Evolutionary conservation across 805 yeast genomes (phyloP).

Genomic region (Wickerhamomyces silvicola): DNA sequence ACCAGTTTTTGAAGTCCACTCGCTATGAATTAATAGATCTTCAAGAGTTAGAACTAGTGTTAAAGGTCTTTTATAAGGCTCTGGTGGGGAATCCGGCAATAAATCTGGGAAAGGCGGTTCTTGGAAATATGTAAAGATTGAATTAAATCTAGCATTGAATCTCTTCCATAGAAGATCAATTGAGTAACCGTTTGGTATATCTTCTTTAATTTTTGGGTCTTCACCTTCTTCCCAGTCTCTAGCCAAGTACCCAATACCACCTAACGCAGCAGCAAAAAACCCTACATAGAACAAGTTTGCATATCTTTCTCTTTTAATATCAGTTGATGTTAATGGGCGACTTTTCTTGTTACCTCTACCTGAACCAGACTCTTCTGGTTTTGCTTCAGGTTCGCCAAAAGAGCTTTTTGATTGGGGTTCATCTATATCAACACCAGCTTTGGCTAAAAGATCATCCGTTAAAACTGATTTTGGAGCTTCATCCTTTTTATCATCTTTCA

Average conservation of each 20-base stretch:
- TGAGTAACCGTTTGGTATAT: conserved; percentile 60
- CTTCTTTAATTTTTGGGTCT: conserved; percentile 49
- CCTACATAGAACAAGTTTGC: conserved; percentile 69
- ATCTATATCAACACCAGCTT: conserved; percentile 74
- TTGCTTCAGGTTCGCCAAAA: conserved; percentile 8
- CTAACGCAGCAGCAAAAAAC: conserved; percentile 37
- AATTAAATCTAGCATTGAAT: conserved; percentile 61
- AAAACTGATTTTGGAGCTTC: conserved; percentile 45
- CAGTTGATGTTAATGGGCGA: conserved; percentile 64
- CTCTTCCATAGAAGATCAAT: conserved; percentile 63
- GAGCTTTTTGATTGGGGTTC: conserved; percentile 19
- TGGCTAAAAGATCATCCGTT: conserved; percentile 73
- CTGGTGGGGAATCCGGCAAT: conserved; percentile 87
- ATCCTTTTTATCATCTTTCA: conserved; percentile 17
- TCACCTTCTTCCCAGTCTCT: conserved; percentile 84
- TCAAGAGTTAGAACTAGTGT: conserved; percentile 87
- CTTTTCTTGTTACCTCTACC: conserved; percentile 31
- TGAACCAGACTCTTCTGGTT: conserved; percentile 11
- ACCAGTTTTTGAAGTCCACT: conserved; percentile 87
- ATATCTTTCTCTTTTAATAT: conserved; percentile 73
- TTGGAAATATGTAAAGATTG: conserved; percentile 74
- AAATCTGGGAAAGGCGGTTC: conserved; percentile 93
- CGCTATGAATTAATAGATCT: conserved; percentile 83
- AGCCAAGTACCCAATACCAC: conserved; percentile 63
- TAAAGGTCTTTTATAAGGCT: conserved; percentile 85